Percentiles rank a stretch among this genome's conserved stretches.
These are phyloP conservation scores for Fistulifera solaris DNA, from an alignment of 108 stramenopile genomes.

Conservation along the genomic window DNA sequence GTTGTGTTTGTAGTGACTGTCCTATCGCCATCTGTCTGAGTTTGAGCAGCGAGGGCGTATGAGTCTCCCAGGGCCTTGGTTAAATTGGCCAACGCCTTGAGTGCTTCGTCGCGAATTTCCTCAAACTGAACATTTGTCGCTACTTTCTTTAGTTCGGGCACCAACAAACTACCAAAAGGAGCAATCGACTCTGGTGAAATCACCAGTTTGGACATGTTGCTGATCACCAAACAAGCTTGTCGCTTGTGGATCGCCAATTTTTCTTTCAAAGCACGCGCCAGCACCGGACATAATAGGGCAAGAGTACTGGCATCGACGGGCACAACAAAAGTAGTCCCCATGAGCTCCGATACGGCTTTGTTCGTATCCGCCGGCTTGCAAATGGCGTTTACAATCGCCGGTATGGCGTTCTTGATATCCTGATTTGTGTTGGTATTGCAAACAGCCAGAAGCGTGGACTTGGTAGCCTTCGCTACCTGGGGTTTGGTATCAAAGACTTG, in stretches of 20 bases:
- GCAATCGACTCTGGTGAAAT: constrained; percentile 89
- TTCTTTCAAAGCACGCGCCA: constrained; percentile 87
- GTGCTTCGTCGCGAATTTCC: constrained; percentile 92
- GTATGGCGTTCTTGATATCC: constrained; percentile 78
- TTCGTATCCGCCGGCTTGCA: constrained; percentile 84
- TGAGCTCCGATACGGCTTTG: constrained; percentile 87
- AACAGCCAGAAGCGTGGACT: constrained; percentile 53
- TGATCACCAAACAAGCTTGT: constrained; percentile 90
- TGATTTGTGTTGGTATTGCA: constrained; percentile 80
- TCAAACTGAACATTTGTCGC: constrained; percentile 91
- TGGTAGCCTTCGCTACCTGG: constrained; percentile 86
- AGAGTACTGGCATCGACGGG: constrained; percentile 91
- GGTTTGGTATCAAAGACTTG: constrained; percentile 93
- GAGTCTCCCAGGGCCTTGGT: constrained; percentile 78
- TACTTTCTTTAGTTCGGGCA: constrained; percentile 91
- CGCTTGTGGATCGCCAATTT: constrained; percentile 89
- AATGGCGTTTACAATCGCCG: constrained; percentile 85
- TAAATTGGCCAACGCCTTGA: constrained; percentile 67
- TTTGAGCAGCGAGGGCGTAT: constrained; percentile 36
- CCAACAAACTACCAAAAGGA: constrained; percentile 87
- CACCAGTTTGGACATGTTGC: constrained; percentile 94
- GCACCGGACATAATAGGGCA: constrained; percentile 91
- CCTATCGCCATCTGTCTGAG: too few species aligned
- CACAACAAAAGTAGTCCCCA: constrained; percentile 93
- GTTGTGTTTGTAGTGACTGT: constrained; percentile 1